Evolutionary conservation across 202 grass and related monocot species (phyloP).

Genomic region (Saccharum hybrid): DNA sequence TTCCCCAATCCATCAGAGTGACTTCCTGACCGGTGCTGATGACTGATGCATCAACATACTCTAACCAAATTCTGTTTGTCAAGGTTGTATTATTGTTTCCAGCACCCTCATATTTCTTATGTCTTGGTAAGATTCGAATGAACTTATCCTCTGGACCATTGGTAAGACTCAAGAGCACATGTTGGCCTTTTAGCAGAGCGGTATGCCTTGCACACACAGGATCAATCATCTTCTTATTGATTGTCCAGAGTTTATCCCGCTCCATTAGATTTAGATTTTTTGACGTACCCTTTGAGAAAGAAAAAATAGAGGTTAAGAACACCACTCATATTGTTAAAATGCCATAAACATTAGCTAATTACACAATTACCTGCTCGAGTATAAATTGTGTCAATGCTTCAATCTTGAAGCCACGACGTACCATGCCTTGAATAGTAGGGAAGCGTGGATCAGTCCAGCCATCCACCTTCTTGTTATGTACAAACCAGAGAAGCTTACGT

Average conservation of each 20-base stretch:
- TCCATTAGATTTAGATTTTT: conserved; percentile 98
- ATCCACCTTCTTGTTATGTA: conserved; percentile 89
- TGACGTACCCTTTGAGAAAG: conserved; percentile 76
- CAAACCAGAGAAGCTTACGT: conserved; percentile 90
- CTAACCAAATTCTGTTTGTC: conserved; percentile 77
- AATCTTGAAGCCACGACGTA: conserved; percentile 85
- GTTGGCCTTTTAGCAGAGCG: conserved; percentile 64
- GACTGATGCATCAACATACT: conserved; percentile 69
- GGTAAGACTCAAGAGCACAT: conserved; percentile 62
- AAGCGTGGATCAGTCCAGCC: conserved; percentile 89
- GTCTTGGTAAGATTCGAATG: conserved; percentile 73
- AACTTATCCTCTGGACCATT: conserved; percentile 76
- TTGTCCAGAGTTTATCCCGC: conserved; percentile 97
- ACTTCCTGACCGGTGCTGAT: conserved; percentile 70
- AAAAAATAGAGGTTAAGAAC: conserved; percentile 30
- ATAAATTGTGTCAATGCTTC: conserved; percentile 94
- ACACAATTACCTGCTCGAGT: conserved; percentile 72
- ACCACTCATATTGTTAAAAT: neutral
- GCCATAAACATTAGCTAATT: conserved; percentile 16
- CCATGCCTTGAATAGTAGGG: conserved; percentile 89
- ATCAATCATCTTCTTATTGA: conserved; percentile 92
- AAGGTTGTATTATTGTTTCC: conserved; percentile 88
- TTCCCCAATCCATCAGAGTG: conserved; percentile 98
- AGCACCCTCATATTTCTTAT: conserved; percentile 88
- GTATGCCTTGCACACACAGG: conserved; percentile 86